Evolutionary conservation across 2,329 filamentous ascomycete species (phyloP).

Genomic region (Ascochyta clinopodiicola): DNA sequence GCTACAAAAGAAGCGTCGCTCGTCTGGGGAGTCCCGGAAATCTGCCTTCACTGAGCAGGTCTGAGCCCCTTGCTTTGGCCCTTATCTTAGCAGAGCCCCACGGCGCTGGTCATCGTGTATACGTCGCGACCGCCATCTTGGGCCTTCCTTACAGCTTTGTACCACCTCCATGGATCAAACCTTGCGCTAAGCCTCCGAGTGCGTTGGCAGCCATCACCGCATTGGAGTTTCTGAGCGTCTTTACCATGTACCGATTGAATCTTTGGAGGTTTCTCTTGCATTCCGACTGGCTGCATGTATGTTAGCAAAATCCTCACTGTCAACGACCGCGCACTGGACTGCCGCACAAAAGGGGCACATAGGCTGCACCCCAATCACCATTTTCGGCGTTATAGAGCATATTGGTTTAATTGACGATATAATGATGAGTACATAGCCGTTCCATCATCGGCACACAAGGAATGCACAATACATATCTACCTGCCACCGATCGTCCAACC

Average conservation of each 20-base stretch:
- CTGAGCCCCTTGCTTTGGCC: constrained; percentile 33
- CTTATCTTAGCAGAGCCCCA: constrained; percentile 19
- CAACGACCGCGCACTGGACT: constrained; percentile 15
- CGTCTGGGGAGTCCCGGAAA: constrained; percentile 38
- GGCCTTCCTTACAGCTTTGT: constrained; percentile 31
- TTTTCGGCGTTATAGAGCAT: constrained; percentile 18
- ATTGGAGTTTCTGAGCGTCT: constrained; percentile 35
- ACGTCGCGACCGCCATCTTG: constrained; percentile 27
- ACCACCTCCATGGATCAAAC: constrained; percentile 30
- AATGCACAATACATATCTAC: constrained; percentile 17
- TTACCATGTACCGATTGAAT: constrained; percentile 32
- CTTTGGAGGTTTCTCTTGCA: constrained; percentile 21
- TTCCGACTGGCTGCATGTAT: constrained; percentile 22
- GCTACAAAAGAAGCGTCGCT: constrained; percentile 53
- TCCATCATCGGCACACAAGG: constrained; percentile 18
- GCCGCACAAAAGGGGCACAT: constrained; percentile 17
- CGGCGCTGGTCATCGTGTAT: constrained; percentile 24
- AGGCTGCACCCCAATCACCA: constrained; percentile 12
- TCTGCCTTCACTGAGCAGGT: constrained; percentile 49
- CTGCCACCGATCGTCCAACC: neutral
- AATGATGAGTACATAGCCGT: constrained; percentile 22
- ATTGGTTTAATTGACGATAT: constrained; percentile 19
- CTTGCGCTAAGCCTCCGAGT: constrained; percentile 19
- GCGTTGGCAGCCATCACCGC: constrained; percentile 26
- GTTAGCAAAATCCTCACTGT: constrained; percentile 11